Percentiles rank a stretch among this genome's conserved stretches.
Evolutionary conservation across 2,329 filamentous ascomycete genomes (phyloP).

Genomic region (Coniochaeta sp.): DNA sequence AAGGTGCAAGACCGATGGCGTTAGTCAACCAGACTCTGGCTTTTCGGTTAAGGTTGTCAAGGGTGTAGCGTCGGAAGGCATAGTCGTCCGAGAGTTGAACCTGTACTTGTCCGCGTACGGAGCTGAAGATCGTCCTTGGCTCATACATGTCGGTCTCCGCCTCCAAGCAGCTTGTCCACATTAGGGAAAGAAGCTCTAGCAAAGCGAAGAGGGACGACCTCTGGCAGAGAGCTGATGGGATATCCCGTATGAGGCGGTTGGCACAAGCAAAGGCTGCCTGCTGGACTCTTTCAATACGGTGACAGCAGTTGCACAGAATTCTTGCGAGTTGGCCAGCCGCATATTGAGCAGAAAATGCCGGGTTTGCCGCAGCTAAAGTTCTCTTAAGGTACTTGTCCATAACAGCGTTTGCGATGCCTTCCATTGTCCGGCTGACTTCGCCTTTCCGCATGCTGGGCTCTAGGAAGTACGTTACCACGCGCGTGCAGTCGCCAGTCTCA

Average conservation of each 20-base stretch:
- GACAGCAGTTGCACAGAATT: constrained; percentile 85
- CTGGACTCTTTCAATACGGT: constrained; percentile 87
- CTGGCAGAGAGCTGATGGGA: constrained; percentile 86
- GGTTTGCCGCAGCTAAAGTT: constrained; percentile 61
- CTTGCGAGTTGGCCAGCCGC: constrained; percentile 80
- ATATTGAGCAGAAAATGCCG: constrained; percentile 82
- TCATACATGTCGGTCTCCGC: constrained; percentile 91
- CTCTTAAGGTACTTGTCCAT: constrained; percentile 74
- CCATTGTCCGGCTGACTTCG: constrained; percentile 58
- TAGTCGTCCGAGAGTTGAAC: constrained; percentile 95
- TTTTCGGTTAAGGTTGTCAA: constrained; percentile 68
- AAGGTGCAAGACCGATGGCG: constrained; percentile 75
- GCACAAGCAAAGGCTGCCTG: constrained; percentile 77
- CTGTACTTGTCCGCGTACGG: constrained; percentile 66
- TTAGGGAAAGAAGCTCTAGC: constrained; percentile 81
- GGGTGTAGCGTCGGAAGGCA: constrained; percentile 67
- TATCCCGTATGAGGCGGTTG: constrained; percentile 73
- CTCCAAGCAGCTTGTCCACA: constrained; percentile 94
- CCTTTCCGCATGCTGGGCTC: constrained; percentile 72
- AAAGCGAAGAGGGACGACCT: constrained; percentile 86
- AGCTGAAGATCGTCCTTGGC: constrained; percentile 74
- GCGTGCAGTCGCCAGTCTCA: constrained; percentile 80
- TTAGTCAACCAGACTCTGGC: constrained; percentile 74
- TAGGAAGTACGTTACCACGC: constrained; percentile 86
- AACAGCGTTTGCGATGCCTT: constrained; percentile 56